A percentile compares a stretch with the other conserved stretches of the same genome.
phyloP scores from a whole-genome alignment of 2,329 filamentous ascomycete species.

The Ascochyta fabae region DNA sequence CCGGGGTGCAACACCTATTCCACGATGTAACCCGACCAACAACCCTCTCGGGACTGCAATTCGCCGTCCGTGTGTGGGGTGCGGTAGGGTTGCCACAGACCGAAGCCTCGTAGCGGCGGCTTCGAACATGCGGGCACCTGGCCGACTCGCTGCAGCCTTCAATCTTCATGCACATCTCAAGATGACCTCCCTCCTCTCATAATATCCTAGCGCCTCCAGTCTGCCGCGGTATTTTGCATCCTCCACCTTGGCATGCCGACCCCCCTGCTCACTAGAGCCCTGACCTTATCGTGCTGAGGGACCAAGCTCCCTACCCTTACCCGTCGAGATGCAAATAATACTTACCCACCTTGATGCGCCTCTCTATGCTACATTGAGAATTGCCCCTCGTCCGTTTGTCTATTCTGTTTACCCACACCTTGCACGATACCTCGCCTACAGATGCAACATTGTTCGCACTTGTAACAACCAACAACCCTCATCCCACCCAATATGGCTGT shows the following conservation, averaged over 20 bases:
- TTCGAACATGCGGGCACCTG: constrained; percentile 45
- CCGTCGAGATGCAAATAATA: constrained; percentile 47
- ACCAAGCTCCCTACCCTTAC: constrained; percentile 43
- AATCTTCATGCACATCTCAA: constrained; percentile 40
- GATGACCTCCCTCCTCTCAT: constrained; percentile 39
- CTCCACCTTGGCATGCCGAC: constrained; percentile 39
- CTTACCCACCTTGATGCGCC: constrained; percentile 47
- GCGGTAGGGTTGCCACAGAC: constrained; percentile 44
- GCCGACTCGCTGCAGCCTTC: constrained; percentile 40
- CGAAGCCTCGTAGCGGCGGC: constrained; percentile 42
- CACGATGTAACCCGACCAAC: constrained; percentile 48
- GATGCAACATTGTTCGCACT: constrained; percentile 39
- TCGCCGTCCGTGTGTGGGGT: constrained; percentile 46
- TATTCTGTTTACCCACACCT: constrained; percentile 43
- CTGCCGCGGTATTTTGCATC: constrained; percentile 44
- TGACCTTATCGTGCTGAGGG: constrained; percentile 48
- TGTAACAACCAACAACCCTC: constrained; percentile 5
- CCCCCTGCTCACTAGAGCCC: constrained; percentile 34
- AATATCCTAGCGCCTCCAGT: constrained; percentile 39
- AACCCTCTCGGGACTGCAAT: constrained; percentile 37
- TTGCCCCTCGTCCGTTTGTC: constrained; percentile 45
- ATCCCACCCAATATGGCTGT: constrained; percentile 39
- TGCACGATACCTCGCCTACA: constrained; percentile 42
- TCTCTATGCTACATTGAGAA: constrained; percentile 48
- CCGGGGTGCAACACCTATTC: constrained; percentile 31